Evolutionary conservation across 2,329 filamentous ascomycete genomes (phyloP), one percentile per base, ranked within the genome.

Genomic region (Aureobasidium sp.): DNA sequence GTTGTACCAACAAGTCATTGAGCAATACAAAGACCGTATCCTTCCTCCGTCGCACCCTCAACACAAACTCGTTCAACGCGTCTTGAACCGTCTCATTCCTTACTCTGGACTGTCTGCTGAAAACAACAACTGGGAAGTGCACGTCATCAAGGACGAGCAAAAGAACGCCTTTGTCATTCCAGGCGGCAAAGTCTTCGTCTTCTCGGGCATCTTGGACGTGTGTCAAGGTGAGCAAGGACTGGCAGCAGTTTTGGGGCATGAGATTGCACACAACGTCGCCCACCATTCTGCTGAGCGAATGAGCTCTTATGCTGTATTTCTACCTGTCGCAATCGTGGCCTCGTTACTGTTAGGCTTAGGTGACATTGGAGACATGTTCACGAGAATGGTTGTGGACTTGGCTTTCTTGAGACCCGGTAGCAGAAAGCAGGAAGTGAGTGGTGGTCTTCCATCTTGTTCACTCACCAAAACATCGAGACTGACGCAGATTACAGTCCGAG

Each of bases 101-200:
- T 85, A 86, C 56, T 86, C 83, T 66, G 86, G 86, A 5, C 75
- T 89, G 60, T 74, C 66, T n/a, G 65, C 56, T 2, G 70, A 80
- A 65, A 75, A 81, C 47, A 63, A 72, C 62, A 71, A 83, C 14
- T 92, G 89, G 89, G 86, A 91, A 74, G 80, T 92, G 4, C 79
- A 82, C 68, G 88, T 93, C 7, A 90, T 93, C 68, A 81, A 89
- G n/a, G 85, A 86, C 64, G 82, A 81, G 6, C 67, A 73, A 42
- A 79, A 81, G 65, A 93, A 93, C 68, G 89, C 89, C 0, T 91
- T 92, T 69, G 88, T 93, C 1, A 80, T 91, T 6, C 89, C 89
- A 0, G 88, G 73, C 5, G 88, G 89, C 27, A 91, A 91, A 68
- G 88, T 93, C 0, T 92, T 92, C 70, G 88, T 93, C 1, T 88